Base-by-base conservation (phyloP, 1,284 basidiomycete species). In the Cryptococcus wingfieldii region DNA sequence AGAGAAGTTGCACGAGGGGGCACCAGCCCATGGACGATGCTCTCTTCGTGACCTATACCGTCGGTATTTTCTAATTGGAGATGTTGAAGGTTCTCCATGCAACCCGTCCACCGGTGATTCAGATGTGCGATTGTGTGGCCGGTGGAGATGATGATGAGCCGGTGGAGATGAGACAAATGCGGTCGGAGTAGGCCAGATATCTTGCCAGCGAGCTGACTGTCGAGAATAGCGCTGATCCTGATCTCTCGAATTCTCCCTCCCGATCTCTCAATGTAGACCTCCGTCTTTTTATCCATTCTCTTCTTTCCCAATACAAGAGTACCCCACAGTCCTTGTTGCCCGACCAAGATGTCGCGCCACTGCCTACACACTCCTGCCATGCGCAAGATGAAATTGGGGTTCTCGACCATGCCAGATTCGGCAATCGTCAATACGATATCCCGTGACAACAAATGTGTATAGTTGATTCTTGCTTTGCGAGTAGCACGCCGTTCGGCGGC, bases 371-470 rank as follows among this genome's bases (percentile, higher is more conserved):
- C 69, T 5, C 60, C 61, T 2, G 60, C 58, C 66, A 74, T 69
- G 41, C 63, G 56, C n/a, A 64, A 31, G 1, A 49, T 52, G 23
- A 68, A 56, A 10, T 55, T 48, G 1, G 64, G 59, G 38, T 72
- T 54, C 7, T 52, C 38, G 4, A 44, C 54, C 49, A 61, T 42
- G 0, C 64, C 71, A 4, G 49, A 27, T 34, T 71, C 55, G 18
- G 64, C 65, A 34, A 74, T 63, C 12, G 55, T 55, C 19, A 69
- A 49, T 14, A 74, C 51, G 9, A 72, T 52, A 49, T 74, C 72
- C 12, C 60, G 47, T 2, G 60, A 54, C 10, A 71, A 58, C 6
- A 66, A 53, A 43, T 66, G 61, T 2, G 62, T 63, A 43, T 58
- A 71, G 55, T 64, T 65, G 52, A 62, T 64, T 19, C 45, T 48